A percentile compares a stretch with the other conserved stretches of the same genome.
phyloP scores from a whole-genome alignment of 2,329 filamentous ascomycete species.

The Penicillium digitatum region DNA sequence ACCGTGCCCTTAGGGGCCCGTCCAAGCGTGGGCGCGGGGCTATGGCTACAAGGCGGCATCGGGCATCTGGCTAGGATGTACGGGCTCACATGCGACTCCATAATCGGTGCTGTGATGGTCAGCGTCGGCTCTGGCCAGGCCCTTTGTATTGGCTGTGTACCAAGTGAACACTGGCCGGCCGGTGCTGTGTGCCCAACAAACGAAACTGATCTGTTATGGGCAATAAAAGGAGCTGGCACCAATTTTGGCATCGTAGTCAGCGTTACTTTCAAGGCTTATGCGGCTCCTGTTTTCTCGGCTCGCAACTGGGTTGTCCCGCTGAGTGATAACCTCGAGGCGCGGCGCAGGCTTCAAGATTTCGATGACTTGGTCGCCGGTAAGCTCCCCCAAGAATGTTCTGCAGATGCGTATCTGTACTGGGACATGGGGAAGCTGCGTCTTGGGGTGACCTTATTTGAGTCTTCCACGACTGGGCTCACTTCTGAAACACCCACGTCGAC shows the following conservation, averaged over 20 bases:
- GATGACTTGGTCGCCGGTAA: slow-evolving; percentile 28
- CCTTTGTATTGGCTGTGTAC: slow-evolving; percentile 51
- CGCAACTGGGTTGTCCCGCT: slow-evolving; percentile 42
- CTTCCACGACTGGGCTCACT: slow-evolving; percentile 22
- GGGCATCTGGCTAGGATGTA: slow-evolving; percentile 55
- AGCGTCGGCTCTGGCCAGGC: slow-evolving; percentile 22
- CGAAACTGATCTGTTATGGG: slow-evolving; percentile 55
- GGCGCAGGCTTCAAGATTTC: slow-evolving; percentile 39
- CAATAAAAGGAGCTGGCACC: slow-evolving; percentile 55
- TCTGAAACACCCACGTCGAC: background rate
- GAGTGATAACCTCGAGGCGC: slow-evolving; percentile 30
- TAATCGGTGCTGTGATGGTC: slow-evolving; percentile 48
- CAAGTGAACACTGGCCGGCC: slow-evolving; percentile 42
- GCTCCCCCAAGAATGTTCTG: slow-evolving; percentile 46
- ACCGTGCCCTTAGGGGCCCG: slow-evolving; percentile 59
- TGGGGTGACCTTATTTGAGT: slow-evolving; percentile 51
- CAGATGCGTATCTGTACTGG: slow-evolving; percentile 56
- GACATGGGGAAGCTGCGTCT: slow-evolving; percentile 47
- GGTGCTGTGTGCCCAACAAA: slow-evolving; percentile 45
- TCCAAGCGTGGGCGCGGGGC: slow-evolving; percentile 60
- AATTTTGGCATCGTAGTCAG: slow-evolving; percentile 58
- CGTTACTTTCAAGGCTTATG: slow-evolving; percentile 49
- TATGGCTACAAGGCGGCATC: slow-evolving; percentile 64
- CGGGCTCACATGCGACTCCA: slow-evolving; percentile 57
- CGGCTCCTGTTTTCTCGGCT: slow-evolving; percentile 41